Percentiles rank a stretch among this genome's conserved stretches.
These are phyloP conservation scores for Gautieria morchelliformis DNA, from an alignment of 768 basidiomycete species.

Conservation along the genomic window DNA sequence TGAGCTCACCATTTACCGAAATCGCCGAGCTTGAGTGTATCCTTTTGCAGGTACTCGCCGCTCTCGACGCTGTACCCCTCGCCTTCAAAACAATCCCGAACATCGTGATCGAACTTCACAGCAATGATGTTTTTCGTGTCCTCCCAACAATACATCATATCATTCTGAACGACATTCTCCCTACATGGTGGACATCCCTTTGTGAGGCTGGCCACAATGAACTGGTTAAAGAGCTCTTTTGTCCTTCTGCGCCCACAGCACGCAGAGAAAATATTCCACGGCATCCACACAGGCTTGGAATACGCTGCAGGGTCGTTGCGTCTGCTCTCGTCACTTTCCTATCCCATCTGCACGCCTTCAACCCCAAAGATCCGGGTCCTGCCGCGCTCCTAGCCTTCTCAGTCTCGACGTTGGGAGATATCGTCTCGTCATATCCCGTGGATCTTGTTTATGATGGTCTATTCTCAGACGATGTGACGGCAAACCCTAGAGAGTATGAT, in stretches of 20 bases:
- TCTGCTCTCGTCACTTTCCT: not conserved
- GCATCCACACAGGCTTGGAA: not conserved
- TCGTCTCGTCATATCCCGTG: constrained; percentile 41
- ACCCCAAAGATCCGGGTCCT: not conserved
- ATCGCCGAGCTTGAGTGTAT: not conserved
- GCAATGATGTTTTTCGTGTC: not conserved
- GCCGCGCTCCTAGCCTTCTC: not conserved
- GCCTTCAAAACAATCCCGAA: not conserved
- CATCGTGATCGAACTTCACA: not conserved
- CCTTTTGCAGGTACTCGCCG: not conserved
- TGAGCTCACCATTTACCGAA: not conserved
- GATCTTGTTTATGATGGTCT: constrained; percentile 53
- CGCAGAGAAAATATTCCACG: not conserved
- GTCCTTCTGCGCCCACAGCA: not conserved
- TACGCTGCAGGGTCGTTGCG: not conserved
- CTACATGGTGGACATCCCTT: not conserved
- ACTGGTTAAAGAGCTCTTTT: constrained; percentile 1
- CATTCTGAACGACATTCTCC: constrained; percentile 1
- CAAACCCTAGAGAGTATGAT: constrained; percentile 4
- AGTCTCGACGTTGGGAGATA: not conserved
- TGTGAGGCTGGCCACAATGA: not conserved
- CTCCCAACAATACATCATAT: constrained; percentile 3
- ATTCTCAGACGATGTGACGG: constrained; percentile 22
- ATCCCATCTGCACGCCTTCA: not conserved
- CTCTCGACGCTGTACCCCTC: not conserved